These are phyloP conservation scores for Xylariaceae sp. DNA, from an alignment of 2,329 filamentous ascomycete species.

Conservation along the genomic window DNA sequence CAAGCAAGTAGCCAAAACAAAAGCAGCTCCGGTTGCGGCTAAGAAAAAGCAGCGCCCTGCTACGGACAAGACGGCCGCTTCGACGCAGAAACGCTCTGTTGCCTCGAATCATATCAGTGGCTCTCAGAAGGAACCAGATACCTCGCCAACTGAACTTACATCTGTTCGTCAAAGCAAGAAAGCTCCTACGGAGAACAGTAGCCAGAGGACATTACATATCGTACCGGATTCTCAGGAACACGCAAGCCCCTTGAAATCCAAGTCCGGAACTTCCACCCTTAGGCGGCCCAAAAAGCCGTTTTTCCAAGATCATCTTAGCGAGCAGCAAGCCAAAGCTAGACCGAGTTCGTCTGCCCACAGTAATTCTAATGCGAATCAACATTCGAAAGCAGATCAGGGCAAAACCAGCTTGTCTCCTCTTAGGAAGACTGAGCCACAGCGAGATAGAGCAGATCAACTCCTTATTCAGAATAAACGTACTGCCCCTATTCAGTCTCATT, in stretches of 20 bases:
- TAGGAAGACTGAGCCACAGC: neutral
- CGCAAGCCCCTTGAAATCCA: neutral
- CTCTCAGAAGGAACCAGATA: neutral
- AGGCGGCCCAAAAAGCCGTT: constrained; percentile 24
- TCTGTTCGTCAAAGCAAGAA: neutral
- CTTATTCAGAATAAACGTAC: neutral
- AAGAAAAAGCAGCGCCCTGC: neutral
- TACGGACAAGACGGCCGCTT: neutral
- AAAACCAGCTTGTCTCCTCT: neutral
- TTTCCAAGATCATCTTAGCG: neutral
- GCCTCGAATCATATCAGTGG: neutral
- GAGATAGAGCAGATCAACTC: neutral
- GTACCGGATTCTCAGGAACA: constrained; percentile 9
- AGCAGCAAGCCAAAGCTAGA: neutral
- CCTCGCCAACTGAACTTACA: neutral
- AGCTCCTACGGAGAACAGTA: neutral
- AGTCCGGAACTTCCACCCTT: neutral
- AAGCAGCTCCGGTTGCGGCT: neutral
- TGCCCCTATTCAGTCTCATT: neutral
- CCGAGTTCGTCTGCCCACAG: neutral
- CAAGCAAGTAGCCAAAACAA: constrained; percentile 10
- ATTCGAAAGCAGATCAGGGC: neutral
- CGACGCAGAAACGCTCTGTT: neutral
- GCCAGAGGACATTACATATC: neutral
- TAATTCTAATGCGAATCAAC: neutral